These are phyloP conservation scores for Schwanniomyces yamadae DNA, from an alignment of 805 yeast genomes.

Conservation along the genomic window DNA sequence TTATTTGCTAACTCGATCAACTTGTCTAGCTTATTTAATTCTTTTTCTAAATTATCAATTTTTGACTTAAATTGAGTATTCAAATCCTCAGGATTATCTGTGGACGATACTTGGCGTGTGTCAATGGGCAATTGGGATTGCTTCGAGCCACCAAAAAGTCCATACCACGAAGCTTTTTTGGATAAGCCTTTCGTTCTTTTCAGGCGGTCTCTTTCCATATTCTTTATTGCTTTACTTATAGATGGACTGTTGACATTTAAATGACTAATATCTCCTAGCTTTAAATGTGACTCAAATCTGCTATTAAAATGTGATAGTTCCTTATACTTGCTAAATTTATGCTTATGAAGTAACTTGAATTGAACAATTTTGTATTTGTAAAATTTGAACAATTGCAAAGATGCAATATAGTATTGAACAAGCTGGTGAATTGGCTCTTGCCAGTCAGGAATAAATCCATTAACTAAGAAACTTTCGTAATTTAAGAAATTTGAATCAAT, in stretches of 20 bases:
- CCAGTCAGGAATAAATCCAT: slow-evolving; percentile 40
- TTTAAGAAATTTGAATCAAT: slow-evolving; percentile 51
- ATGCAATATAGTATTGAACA: slow-evolving; percentile 42
- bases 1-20: slow-evolving; percentile 42
- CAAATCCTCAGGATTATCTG: slow-evolving; percentile 6
- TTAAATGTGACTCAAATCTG: slow-evolving; percentile 16
- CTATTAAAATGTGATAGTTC: slow-evolving; percentile 31
- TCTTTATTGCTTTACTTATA: slow-evolving; percentile 32
- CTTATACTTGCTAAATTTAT: slow-evolving; percentile 38
- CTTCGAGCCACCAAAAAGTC: slow-evolving; percentile 41
- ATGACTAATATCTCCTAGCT: slow-evolving; percentile 29
- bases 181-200: slow-evolving; percentile 9
- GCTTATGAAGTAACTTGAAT: slow-evolving; percentile 38
- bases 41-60: slow-evolving; percentile 38
- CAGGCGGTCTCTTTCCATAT: slow-evolving; percentile 14
- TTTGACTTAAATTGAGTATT: slow-evolving; percentile 25
- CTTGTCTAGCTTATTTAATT: slow-evolving; percentile 46
- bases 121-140: slow-evolving; percentile 6
- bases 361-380: slow-evolving; percentile 54
- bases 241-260: slow-evolving; percentile 38
- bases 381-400: slow-evolving; percentile 46
- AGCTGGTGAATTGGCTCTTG: slow-evolving; percentile 53
- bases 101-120: not conserved
- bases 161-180: slow-evolving; percentile 41
- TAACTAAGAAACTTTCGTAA: slow-evolving; percentile 43